Evolutionary conservation across 2,329 filamentous ascomycete genomes (phyloP).

Genomic region (Alternaria longipes): DNA sequence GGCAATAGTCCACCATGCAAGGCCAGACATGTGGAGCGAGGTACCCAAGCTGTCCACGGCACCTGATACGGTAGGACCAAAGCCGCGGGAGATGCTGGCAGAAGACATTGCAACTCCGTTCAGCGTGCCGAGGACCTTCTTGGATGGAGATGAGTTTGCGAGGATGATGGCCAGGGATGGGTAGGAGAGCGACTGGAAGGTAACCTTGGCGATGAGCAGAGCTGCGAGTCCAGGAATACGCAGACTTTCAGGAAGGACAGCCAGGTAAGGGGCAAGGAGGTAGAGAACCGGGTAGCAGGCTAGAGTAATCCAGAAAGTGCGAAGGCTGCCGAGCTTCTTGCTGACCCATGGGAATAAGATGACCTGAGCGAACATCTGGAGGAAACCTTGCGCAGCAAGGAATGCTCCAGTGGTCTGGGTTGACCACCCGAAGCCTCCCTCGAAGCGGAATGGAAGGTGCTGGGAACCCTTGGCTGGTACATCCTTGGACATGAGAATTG

Average conservation of each 20-base stretch:
- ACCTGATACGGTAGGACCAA: constrained; percentile 89
- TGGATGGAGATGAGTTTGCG: constrained; percentile 85
- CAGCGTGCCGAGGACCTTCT: constrained; percentile 85
- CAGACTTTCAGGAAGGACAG: constrained; percentile 76
- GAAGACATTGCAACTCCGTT: constrained; percentile 93
- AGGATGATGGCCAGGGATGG: constrained; percentile 89
- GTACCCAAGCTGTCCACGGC: constrained; percentile 84
- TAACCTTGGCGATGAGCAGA: constrained; percentile 89
- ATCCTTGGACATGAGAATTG: constrained; percentile 84
- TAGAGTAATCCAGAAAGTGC: constrained; percentile 82
- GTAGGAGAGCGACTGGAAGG: constrained; percentile 88
- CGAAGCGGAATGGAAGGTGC: constrained; percentile 85
- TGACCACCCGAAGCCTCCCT: constrained; percentile 82
- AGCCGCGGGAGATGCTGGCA: constrained; percentile 85
- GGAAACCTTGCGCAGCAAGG: constrained; percentile 85
- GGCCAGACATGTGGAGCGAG: constrained; percentile 80
- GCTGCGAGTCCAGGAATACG: constrained; percentile 79
- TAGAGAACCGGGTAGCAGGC: constrained; percentile 89
- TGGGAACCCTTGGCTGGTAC: constrained; percentile 58
- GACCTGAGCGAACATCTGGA: constrained; percentile 87
- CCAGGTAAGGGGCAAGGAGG: constrained; percentile 85
- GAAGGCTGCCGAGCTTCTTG: constrained; percentile 77
- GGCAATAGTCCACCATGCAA: constrained; percentile 93
- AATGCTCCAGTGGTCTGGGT: constrained; percentile 88
- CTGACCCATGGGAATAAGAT: constrained; percentile 84